Evolutionary conservation across 129 eudicot genomes (phyloP), one percentile per base, ranked within the genome.

Genomic region (Calendula officinalis): DNA sequence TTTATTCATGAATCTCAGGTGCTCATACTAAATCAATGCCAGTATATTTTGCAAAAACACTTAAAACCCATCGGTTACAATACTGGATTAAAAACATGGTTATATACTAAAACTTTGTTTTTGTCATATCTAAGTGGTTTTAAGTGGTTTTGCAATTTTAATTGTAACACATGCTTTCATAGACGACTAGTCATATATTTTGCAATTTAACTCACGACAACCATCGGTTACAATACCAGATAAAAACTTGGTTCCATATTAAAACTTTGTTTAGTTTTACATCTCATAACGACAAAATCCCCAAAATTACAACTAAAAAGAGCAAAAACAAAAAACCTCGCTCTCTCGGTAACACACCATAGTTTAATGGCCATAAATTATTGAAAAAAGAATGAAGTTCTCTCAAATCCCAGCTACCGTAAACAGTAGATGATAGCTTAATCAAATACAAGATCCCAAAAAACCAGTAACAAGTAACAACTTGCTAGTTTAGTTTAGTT

Each of bases 311-410:
- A 73, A 57, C 38, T 45, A 52, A 17, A 69, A 49, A 69, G 56
- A n/a, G 73, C 44, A 2, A 54, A 38, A 68, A n/a, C n/a, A n/a
- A n/a, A 70, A 61, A 15, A 49, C 47, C 48, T 57, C 45, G 16
- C 59, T 48, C 37, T 48, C 35, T 48, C 13, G 3, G 56, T 64
- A 34, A 13, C 59, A 41, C 61, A 48, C 56, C 39, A 48, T 41
- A 66, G 73, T 67, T 74, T 66, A 42, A 66, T 66, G 73, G 53
- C 78, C 68, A 50, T 39, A 14, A 57, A 66, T 66, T 74, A 74
- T 74, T 74, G 51, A 48, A 66, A 65, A 74, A 74, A 66, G 38
- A 65, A 57, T 74, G 56, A 48, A 66, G 32, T 49, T 41, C 72
- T 73, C 72, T 36, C 30, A 17, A 55, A 62, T n/a, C 64, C 65